A percentile compares a stretch with the other conserved stretches of the same genome.
These are phyloP conservation scores for Hypoxylon sp. DNA, from an alignment of 2,329 filamentous ascomycete genomes.

Conservation along the genomic window DNA sequence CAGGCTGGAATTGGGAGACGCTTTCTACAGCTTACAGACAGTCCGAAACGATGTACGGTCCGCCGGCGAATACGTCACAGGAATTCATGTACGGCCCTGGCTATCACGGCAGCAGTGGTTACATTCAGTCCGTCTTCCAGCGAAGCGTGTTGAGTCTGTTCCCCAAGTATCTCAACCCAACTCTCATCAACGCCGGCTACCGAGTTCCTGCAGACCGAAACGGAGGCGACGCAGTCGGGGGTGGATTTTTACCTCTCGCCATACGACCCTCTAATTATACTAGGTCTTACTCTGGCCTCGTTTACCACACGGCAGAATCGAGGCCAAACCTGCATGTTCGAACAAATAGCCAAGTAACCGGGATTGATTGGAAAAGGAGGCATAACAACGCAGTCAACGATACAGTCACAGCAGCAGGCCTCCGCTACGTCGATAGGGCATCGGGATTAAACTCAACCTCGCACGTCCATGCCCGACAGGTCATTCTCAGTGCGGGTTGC, in stretches of 20 bases:
- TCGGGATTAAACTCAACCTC: background rate
- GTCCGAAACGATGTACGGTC: constrained; percentile 20
- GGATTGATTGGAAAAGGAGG: background rate
- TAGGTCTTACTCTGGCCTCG: constrained; percentile 18
- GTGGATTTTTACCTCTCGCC: constrained; percentile 11
- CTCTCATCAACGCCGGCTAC: constrained; percentile 8
- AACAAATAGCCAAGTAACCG: constrained; percentile 5
- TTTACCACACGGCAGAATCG: background rate
- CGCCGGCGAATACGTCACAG: constrained; percentile 7
- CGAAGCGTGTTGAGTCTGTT: constrained; percentile 19
- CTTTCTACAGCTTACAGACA: constrained; percentile 15
- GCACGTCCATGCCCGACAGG: constrained; percentile 4
- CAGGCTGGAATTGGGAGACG: constrained; percentile 20
- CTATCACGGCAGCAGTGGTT: constrained; percentile 10
- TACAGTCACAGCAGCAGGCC: background rate
- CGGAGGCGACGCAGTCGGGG: constrained; percentile 14
- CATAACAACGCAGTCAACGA: background rate
- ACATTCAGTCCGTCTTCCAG: constrained; percentile 20
- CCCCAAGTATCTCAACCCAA: constrained; percentile 12
- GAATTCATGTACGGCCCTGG: constrained; percentile 15
- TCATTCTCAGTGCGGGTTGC: constrained; percentile 12
- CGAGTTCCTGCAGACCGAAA: constrained; percentile 9
- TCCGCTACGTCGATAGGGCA: constrained; percentile 1
- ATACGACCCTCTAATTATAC: constrained; percentile 19
- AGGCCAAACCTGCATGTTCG: constrained; percentile 8